Conservation (phyloP, 805 yeast species). For the Dipodascopsis uninucleata region DNA sequence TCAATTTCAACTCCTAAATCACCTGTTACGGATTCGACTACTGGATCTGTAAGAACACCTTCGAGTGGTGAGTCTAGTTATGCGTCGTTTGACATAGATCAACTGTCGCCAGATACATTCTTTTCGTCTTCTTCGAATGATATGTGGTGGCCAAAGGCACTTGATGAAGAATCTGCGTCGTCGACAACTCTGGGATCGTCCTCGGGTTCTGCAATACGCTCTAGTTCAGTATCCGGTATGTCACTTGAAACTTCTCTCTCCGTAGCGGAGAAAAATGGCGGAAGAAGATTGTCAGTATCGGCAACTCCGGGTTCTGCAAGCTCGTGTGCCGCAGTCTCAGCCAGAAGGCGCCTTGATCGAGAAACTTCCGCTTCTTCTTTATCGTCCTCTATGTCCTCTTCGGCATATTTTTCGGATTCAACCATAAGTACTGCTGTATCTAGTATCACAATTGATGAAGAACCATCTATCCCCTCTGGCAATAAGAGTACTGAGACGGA, state of each 20-base stretch:
- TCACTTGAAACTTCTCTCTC: too few relatives aligned
- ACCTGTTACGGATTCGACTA: too few relatives aligned
- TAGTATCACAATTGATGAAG: conserved; percentile 18
- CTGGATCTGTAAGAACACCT: too few relatives aligned
- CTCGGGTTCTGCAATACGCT: too few relatives aligned
- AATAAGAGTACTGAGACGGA: conserved; percentile 18
- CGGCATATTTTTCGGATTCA: conserved; percentile 17
- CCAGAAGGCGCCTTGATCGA: conserved; percentile 24
- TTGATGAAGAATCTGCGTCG: too few relatives aligned
- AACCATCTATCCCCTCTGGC: conserved; percentile 1
- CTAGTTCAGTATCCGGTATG: too few relatives aligned
- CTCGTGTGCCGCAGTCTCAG: conserved; percentile 17
- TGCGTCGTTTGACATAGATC: conserved; percentile 7
- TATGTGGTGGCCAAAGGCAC: too few relatives aligned
- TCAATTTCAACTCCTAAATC: too few relatives aligned
- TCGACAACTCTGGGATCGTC: too few relatives aligned
- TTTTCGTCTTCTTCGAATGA: background rate
- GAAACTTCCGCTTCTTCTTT: conserved; percentile 18
- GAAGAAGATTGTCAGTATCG: too few relatives aligned
- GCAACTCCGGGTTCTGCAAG: conserved; percentile 9
- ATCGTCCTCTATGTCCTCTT: conserved; percentile 17
- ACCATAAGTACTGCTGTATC: conserved; percentile 20
- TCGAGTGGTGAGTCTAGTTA: too few relatives aligned
- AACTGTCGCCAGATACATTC: conserved; percentile 22
- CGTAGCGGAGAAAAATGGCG: too few relatives aligned